These are phyloP conservation scores for Pseudogymnoascus sp. DNA, from an alignment of 2,329 filamentous ascomycete genomes.

Conservation along the genomic window DNA sequence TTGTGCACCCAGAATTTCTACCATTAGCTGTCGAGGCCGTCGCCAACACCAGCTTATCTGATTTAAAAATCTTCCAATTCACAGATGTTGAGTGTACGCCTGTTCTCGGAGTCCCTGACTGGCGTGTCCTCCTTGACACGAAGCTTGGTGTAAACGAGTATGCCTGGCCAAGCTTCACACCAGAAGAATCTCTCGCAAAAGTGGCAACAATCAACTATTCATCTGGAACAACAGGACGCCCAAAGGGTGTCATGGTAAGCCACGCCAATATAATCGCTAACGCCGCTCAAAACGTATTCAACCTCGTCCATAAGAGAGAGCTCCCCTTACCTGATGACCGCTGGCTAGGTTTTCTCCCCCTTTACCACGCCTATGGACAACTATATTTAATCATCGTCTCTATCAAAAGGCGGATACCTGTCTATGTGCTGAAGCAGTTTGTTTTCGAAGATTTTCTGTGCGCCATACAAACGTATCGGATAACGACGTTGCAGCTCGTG, in stretches of 20 bases:
- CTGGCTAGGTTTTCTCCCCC: conserved; percentile 55
- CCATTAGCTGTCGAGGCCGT: conserved; percentile 38
- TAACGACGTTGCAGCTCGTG: conserved; percentile 46
- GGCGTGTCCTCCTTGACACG: conserved; percentile 52
- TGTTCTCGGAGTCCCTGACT: conserved; percentile 44
- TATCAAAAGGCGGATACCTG: conserved; percentile 36
- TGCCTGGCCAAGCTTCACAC: conserved; percentile 50
- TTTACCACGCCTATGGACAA: conserved; percentile 56
- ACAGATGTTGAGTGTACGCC: conserved; percentile 32
- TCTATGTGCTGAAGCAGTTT: conserved; percentile 51
- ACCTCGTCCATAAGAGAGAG: conserved; percentile 33
- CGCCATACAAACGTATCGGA: conserved; percentile 42
- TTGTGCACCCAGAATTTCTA: conserved; percentile 42
- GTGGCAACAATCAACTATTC: conserved; percentile 42
- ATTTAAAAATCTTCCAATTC: conserved; percentile 40
- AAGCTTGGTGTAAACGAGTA: conserved; percentile 48
- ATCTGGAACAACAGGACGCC: conserved; percentile 44
- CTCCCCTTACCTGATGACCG: conserved; percentile 30
- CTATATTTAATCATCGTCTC: conserved; percentile 43
- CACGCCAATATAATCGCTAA: conserved; percentile 45
- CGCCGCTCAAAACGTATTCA: conserved; percentile 41
- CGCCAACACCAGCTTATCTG: conserved; percentile 34
- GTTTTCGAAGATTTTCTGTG: conserved; percentile 46
- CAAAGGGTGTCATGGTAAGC: conserved; percentile 42
- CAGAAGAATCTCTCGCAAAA: conserved; percentile 30